These are phyloP conservation scores for Ustilago hordei DNA, from an alignment of 1,284 basidiomycete genomes.

Conservation along the genomic window DNA sequence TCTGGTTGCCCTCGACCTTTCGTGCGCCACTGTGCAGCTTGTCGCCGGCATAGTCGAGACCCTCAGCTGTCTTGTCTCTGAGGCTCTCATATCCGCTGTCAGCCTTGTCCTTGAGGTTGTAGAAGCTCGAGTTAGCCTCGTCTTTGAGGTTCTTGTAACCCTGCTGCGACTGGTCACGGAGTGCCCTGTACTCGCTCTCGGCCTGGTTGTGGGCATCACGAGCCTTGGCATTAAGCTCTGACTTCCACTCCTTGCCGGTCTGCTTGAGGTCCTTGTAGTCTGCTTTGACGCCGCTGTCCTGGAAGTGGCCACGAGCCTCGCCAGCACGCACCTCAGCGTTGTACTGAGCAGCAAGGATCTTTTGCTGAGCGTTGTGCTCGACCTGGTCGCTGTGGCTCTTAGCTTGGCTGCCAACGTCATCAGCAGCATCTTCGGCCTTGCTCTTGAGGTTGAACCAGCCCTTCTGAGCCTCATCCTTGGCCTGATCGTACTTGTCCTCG, in stretches of 20 bases:
- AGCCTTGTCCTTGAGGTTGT: conserved; percentile 42
- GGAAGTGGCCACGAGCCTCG: conserved; percentile 27
- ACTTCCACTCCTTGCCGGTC: conserved; percentile 45
- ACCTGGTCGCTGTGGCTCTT: conserved; percentile 31
- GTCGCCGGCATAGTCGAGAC: conserved; percentile 46
- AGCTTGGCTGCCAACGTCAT: conserved; percentile 20
- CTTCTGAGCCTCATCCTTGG: conserved; percentile 39
- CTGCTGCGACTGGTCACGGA: conserved; percentile 37
- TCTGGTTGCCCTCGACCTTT: conserved; percentile 40
- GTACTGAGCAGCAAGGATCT: conserved; percentile 53
- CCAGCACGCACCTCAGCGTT: conserved; percentile 46
- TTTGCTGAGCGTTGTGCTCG: conserved; percentile 50
- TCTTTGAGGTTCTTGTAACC: conserved; percentile 43
- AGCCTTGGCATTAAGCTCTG: conserved; percentile 39
- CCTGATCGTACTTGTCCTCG: conserved; percentile 33
- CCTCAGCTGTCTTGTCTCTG: conserved; percentile 36
- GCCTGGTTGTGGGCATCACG: conserved; percentile 34
- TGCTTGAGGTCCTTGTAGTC: conserved; percentile 35
- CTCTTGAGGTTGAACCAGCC: conserved; percentile 48
- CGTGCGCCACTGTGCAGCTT: conserved; percentile 44
- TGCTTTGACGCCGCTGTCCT: conserved; percentile 13
- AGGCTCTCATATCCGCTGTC: conserved; percentile 38
- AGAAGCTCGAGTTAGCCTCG: conserved; percentile 38
- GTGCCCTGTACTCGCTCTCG: conserved; percentile 32
- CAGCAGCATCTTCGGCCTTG: conserved; percentile 38